Evolutionary conservation across 208 protist genomes (phyloP), one percentile per base, ranked within the genome.

Genomic region (Leptomonas seymouri): DNA sequence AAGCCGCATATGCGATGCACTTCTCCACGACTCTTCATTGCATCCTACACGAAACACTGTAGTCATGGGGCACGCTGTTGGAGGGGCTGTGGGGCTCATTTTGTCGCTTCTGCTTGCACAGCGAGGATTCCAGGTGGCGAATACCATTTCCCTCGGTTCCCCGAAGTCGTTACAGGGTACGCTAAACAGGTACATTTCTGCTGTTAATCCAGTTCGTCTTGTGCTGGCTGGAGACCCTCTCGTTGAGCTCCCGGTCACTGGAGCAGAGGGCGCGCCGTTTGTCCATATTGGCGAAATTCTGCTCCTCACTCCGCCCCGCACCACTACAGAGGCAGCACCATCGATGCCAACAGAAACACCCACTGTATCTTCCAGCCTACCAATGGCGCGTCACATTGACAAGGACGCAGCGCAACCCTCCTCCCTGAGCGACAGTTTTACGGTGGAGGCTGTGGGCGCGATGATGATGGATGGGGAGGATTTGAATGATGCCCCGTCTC

Each of bases 241-340:
- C 7, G 79, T 93, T 42, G 91, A 96, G 44, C 75, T 96, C 30
- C 91, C 91, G 2, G 75, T 96, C 14, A 89, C 87, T 3, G 84
- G 85, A n/a, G 70, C 86, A 5, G 86, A 96, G 58, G 88, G 88
- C 2, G 74, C 81, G 9, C 71, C 82, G 16, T 93, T 93, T 69
- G 82, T 90, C 14, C 91, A 96, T 61, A 69, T 91, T 31, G 91
- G 91, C 2, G 91, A 96, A 54, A 86, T 96, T 39, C 66, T 96
- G 20, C 27, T 93, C 3, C 56, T 96, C 36, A 67, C 51, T 12
- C 78, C 84, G 25, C n/a, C 34, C 9, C 34, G 55, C 36, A 27
- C 57, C 2, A n/a, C 41, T 25, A 21, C 21, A 5, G 73, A 11
- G 14, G 51, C 3, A 39, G 30, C 51, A 56, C 23, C 28, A n/a